Percentiles rank a stretch among this genome's conserved stretches.
These are phyloP conservation scores for Curvularia spicifera DNA, from an alignment of 2,329 filamentous ascomycete species.

Conservation along the genomic window DNA sequence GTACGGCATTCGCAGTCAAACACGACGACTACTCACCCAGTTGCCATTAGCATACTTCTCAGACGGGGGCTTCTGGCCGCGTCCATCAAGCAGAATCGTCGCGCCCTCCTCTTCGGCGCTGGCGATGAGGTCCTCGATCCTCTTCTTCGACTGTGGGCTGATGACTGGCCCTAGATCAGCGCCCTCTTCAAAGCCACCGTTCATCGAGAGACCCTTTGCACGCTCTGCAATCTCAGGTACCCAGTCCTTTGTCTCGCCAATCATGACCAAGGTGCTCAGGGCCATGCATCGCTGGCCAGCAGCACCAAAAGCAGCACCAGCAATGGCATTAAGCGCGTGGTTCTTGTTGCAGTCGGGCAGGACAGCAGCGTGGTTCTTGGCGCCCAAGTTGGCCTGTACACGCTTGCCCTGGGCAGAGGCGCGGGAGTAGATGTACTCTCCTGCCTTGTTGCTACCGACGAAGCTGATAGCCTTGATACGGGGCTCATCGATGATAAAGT, in stretches of 20 bases:
- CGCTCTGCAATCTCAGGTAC: conserved; percentile 77
- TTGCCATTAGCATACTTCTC: conserved; percentile 84
- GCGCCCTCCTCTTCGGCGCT: conserved; percentile 82
- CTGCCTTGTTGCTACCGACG: conserved; percentile 85
- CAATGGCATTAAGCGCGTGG: conserved; percentile 82
- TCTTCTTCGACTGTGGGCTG: conserved; percentile 76
- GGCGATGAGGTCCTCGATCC: conserved; percentile 77
- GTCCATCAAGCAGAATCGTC: conserved; percentile 80
- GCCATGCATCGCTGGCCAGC: conserved; percentile 89
- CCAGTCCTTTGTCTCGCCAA: conserved; percentile 86
- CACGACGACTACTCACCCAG: conserved; percentile 61
- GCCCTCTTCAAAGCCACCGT: conserved; percentile 81
- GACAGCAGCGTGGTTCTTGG: conserved; percentile 87
- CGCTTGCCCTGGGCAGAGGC: conserved; percentile 86
- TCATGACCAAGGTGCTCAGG: conserved; percentile 80
- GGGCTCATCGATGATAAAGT: conserved; percentile 86
- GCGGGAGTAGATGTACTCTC: conserved; percentile 82
- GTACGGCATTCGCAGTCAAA: conserved; percentile 1
- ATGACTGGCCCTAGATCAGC: conserved; percentile 85
- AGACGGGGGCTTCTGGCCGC: conserved; percentile 72
- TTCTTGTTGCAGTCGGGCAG: conserved; percentile 90
- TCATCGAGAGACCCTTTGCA: conserved; percentile 74
- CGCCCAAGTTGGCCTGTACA: conserved; percentile 84
- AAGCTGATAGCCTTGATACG: conserved; percentile 87
- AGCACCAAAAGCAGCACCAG: conserved; percentile 83